Base-by-base conservation (phyloP, 1,284 basidiomycete genomes). In the Gomphus bonarii region DNA sequence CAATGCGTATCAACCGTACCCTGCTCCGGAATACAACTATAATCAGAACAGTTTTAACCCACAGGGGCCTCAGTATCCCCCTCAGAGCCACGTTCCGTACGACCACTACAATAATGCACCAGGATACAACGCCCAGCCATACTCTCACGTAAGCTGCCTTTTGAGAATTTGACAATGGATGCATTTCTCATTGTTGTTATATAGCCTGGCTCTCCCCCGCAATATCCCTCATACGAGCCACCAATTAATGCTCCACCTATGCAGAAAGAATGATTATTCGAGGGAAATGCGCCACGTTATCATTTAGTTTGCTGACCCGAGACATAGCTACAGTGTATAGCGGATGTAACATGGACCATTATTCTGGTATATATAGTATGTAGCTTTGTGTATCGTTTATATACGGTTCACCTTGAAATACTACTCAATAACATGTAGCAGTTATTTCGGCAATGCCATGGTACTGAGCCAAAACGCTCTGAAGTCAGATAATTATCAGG, bases 61-160 rank as follows among this genome's bases (percentile, higher is more conserved):
- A n/a, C 50, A 51, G n/a, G 40, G 6, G 36, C 57, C 57, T 3
- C 57, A 58, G 44, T 58, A 58, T 48, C 57, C 57, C 16, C 57
- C 57, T 25, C 57, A 44, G 20, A 33, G 28, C 7, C 33, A 58
- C 28, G 30, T 38, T 16, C 11, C 54, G 14, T 57, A 50, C 38
- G 22, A 30, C 18, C 22, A 28, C 7, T 40, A 54, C 10, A 54
- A 43, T 12, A 28, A n/a, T 52, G 18, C 50, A 36, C 30, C 50
- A 5, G 50, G 5, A 28, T 44, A 54, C 20, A 43, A 35, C 12
- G 9, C 52, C 11, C 22, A 44, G 8, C 38, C 36, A 25, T 42
- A 54, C 36, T 16, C 52, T 40, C 52, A 54, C 9, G 52, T 54
- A 28, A 28, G 52, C 20, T 22, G 12, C 14, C 7, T n/a, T 18